Base-by-base conservation (phyloP, 2,329 filamentous ascomycete species). In the Colletotrichum sojae region DNA sequence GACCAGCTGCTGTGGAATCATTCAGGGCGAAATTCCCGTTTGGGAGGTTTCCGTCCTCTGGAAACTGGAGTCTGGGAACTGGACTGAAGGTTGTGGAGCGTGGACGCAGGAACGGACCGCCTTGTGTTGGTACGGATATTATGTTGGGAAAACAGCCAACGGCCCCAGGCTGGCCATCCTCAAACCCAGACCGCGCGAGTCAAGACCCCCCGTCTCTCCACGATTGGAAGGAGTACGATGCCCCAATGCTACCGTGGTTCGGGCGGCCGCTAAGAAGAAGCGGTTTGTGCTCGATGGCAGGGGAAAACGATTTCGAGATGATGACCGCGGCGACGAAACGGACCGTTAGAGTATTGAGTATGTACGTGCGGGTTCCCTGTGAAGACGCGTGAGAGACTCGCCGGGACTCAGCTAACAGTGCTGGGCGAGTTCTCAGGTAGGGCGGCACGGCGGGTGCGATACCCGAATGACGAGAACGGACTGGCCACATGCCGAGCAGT, bases 161-260 rank as follows among this genome's bases (percentile, higher is more conserved):
- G 40, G 12, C 40, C 51, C 36, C 43, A 22, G 40, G 18, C 49
- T 52, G 27, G 15, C 55, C 40, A 55, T 58, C 27, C 31, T 64
- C 43, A 31, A 40, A 36, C 27, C 43, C 36, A 36, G 63, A 40
- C n/a, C 20, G 49, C 59, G 15, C 62, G 62, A 69, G 62, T 69
- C 62, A 67, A 67, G 51, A 69, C 10, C 67, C 63, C 63, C 63
- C 25, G 62, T 52, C 55, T 67, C 67, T 60, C 63, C 55, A 67
- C 67, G 56, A 66, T 67, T 51, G 25, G 49, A 69, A 61, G 54
- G 15, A 58, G 52, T 51, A 57, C 36, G 43, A 61, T 69, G 45
- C 48, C 61, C 60, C 54, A 59, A 69, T 65, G 20, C 43, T 65
- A 66, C 49, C 36, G 20, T 54, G 49, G 59, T 54, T 62, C 18